Evolutionary conservation across 106 monocot genomes (phyloP).

Genomic region (Dioscorea dumetorum): DNA sequence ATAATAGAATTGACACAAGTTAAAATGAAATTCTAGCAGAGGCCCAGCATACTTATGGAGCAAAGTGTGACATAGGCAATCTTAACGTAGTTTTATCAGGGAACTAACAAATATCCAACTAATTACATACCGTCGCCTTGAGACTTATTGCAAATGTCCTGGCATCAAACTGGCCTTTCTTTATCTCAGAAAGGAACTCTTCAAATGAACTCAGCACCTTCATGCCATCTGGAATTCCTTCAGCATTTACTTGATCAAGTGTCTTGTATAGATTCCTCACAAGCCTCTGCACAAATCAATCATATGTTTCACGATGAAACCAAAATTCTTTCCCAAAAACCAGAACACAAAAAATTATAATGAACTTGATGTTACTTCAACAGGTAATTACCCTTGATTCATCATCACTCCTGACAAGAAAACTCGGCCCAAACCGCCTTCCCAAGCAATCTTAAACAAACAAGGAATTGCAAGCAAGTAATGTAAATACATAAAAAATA

Average conservation of each 20-base stretch:
- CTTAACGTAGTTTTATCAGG: background rate
- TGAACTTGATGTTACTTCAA: background rate
- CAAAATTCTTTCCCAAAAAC: too few relatives aligned
- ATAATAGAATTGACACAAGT: background rate
- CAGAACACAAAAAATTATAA: too few relatives aligned
- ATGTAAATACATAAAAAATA: too few relatives aligned
- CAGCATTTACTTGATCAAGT: conserved; percentile 56
- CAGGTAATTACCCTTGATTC: conserved; percentile 49
- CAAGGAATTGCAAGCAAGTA: background rate
- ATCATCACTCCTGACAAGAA: conserved; percentile 59
- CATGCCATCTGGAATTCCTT: conserved; percentile 35
- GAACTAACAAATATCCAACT: background rate
- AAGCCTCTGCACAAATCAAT: conserved; percentile 40
- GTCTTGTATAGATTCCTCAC: conserved; percentile 65
- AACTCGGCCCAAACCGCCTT: conserved; percentile 71
- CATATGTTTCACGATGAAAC: too few relatives aligned
- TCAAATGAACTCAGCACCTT: conserved; percentile 61
- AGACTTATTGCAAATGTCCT: conserved; percentile 71
- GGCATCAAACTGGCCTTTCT: conserved; percentile 62
- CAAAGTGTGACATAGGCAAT: too few relatives aligned
- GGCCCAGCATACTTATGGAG: too few relatives aligned
- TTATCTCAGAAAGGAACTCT: conserved; percentile 74
- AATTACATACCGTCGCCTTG: conserved; percentile 60
- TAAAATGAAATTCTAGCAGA: background rate
- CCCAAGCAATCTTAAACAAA: conserved; percentile 78